These are phyloP conservation scores for Trichaptum fuscoviolaceum DNA, from an alignment of 768 basidiomycete species.

Conservation along the genomic window DNA sequence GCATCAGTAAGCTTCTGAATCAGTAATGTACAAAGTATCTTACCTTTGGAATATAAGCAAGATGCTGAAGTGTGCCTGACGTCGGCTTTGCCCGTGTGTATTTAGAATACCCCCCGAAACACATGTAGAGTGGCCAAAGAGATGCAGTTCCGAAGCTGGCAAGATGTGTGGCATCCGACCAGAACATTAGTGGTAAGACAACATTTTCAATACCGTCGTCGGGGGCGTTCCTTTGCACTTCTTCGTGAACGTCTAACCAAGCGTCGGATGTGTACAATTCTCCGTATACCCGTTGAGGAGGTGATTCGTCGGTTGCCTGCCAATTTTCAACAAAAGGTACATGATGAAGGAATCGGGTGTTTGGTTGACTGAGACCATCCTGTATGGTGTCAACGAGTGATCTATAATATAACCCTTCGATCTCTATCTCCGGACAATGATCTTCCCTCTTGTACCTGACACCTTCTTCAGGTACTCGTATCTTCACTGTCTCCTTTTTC, in stretches of 20 bases:
- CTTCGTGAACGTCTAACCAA: background rate
- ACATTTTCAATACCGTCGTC: background rate
- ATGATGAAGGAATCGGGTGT: background rate
- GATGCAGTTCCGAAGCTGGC: conserved; percentile 11
- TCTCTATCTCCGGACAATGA: background rate
- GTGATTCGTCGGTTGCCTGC: background rate
- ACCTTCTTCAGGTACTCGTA: background rate
- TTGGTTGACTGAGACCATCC: background rate
- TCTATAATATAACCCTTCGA: background rate
- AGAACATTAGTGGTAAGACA: background rate
- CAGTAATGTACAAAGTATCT: background rate
- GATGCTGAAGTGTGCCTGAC: conserved; percentile 12
- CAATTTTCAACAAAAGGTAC: background rate
- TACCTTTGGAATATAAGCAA: conserved; percentile 7
- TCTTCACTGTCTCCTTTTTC: background rate
- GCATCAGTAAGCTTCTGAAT: background rate
- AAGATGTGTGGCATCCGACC: background rate
- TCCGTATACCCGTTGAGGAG: background rate
- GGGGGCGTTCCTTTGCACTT: conserved; percentile 1
- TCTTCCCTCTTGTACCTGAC: background rate
- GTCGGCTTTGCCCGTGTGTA: conserved; percentile 21
- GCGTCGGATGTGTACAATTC: background rate
- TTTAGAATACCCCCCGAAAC: conserved; percentile 19
- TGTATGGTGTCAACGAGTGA: background rate
- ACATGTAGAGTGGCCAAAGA: conserved; percentile 13